Evolutionary conservation across 2,329 filamentous ascomycete species (phyloP), one percentile per base, ranked within the genome.

Genomic region (Cladophialophora psammophila): DNA sequence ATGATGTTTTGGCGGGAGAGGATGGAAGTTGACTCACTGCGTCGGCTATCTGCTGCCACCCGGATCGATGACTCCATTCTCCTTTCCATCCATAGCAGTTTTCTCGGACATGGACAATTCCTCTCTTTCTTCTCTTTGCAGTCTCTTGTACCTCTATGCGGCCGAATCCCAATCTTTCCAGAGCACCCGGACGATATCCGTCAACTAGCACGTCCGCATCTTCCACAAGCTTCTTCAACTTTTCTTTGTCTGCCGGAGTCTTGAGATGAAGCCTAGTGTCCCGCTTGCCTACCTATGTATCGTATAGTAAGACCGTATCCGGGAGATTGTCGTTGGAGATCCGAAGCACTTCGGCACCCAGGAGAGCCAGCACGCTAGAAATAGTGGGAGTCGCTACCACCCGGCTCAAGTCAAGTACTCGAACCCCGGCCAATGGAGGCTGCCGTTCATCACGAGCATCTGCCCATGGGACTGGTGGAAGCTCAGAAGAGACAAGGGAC

Each of bases 261-360:
- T 78, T 77, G 40, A 86, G 80, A 69, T 87, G 81, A 2, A 87
- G 74, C 15, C 89, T 86, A 0, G 84, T 82, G 0, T 87, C 84
- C 67, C 88, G 88, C 75, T 92, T 92, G 32, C 90, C 90, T 73
- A 88, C 86, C 74, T 91, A 91, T 12, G 88, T 87, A 69, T 92
- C 89, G 0, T 91, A 85, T 71, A 91, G 89, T 91, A 91, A 76
- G 91, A 90, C n/a, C 5, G 18, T 4, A 10, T 48, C 42, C n/a
- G n/a, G 6, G 42, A 7, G 3, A 12, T 20, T 9, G 5, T 48
- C 5, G 7, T 3, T 6, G 0, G 42, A 76, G 75, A 58, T 77
- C 72, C 80, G 78, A 32, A 84, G 77, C 0, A 84, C 81, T 45
- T 81, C 80, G 7, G 81, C 81, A 2, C 81, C 81, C 58, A 80